Evolutionary conservation across 495 filamentous ascomycete genomes (phyloP), one percentile per base, ranked within the genome.

Genomic region (Tuber umbilicatum): DNA sequence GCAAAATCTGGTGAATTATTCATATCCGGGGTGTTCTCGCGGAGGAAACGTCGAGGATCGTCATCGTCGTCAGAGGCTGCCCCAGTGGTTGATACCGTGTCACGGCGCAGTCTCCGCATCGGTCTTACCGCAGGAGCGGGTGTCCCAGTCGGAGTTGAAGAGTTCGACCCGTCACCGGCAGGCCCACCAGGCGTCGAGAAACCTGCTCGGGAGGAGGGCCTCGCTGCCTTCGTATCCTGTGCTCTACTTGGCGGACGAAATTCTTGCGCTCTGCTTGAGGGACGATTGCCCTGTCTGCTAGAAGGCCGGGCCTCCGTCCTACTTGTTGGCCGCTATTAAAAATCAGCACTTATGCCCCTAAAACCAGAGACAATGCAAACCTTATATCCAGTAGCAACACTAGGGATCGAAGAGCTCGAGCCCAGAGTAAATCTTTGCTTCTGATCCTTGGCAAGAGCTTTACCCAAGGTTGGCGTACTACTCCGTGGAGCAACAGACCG

Each of bases 81-180:
- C 55, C 27, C 55, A 64, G 55, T 64, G 27, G 55, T 64, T 64
- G 55, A 64, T 17, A 64, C 55, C 31, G 55, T 64, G n/a, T 64
- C 55, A 64, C 27, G 55, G 27, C 67, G 77, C 39, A 73, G 69
- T 31, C 77, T 71, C 21, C 77, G 76, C 27, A 79, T 70, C 4
- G 77, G 72, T 42, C 71, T 78, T 69, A 79, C 72, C 14, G 76
- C 72, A 69, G 76, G 76, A 23, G 75, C 77, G 21, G 76, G 76
- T 16, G 73, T n/a, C 39, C 71, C 72, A 17, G 55, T 64, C 27
- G 55, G 55, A 64, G 55, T 64, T 35, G 55, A 64, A 64, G 55
- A 64, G 55, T 64, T 64, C 14, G 55, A 64, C 55, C 31, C 55
- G 27, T 35, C 55, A 4, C 7, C 27, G 19, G 14, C 27, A 64